Evolutionary conservation across 192 early-diverging fungal species (phyloP).

Genomic region (Backusella westeae): DNA sequence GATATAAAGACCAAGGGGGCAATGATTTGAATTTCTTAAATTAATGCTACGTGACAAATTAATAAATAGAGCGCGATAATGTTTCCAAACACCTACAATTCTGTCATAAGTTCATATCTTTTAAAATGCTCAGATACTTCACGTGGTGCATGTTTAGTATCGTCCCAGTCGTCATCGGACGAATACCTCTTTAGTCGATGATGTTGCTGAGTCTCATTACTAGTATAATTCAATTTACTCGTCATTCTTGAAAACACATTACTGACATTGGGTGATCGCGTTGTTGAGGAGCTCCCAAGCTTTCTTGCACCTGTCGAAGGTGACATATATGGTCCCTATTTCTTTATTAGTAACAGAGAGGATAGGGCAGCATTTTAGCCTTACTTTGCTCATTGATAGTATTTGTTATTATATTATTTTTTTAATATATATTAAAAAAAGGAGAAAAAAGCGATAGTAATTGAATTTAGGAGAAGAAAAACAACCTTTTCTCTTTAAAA

Average conservation of each 20-base stretch:
- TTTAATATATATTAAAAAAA: neutral
- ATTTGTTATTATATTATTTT: neutral
- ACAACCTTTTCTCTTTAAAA: neutral
- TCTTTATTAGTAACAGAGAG: neutral
- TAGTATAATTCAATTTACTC: neutral
- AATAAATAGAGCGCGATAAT: neutral
- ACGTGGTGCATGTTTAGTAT: slow-evolving; percentile 12
- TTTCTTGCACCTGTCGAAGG: slow-evolving; percentile 14
- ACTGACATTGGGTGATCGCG: slow-evolving; percentile 15
- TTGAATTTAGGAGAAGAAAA: neutral
- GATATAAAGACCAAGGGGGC: slow-evolving; percentile 84
- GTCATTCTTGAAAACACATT: slow-evolving; percentile 9
- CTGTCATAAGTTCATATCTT: slow-evolving; percentile 69
- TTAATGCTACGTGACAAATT: slow-evolving; percentile 54
- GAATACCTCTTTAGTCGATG: slow-evolving; percentile 1
- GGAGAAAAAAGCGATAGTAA: neutral
- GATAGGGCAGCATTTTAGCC: too few species aligned
- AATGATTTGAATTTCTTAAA: slow-evolving; percentile 73
- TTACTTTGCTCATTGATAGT: slow-evolving; percentile 12
- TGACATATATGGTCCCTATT: slow-evolving; percentile 13
- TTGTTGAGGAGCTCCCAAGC: neutral
- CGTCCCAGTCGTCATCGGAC: slow-evolving; percentile 14
- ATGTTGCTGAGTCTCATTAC: neutral
- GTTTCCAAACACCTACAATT: slow-evolving; percentile 52
- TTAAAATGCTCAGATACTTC: slow-evolving; percentile 42